A percentile compares a stretch with the other conserved stretches of the same genome.
These are phyloP conservation scores for Dipteronia sinensis DNA, from an alignment of 345 rosid species.

Conservation along the genomic window DNA sequence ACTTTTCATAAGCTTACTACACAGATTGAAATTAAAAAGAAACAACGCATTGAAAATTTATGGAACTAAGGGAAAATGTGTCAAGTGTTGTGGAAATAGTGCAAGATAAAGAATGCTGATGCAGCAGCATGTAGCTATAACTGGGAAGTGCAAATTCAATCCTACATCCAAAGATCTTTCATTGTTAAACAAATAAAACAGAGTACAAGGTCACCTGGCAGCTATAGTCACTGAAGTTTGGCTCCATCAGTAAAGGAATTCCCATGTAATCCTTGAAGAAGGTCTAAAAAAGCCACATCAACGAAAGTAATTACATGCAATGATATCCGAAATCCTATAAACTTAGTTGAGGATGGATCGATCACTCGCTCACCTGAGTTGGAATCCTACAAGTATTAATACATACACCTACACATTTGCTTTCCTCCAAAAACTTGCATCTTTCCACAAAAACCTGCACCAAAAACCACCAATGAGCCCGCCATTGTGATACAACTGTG, in stretches of 20 bases:
- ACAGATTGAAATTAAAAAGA: neutral
- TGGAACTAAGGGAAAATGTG: neutral
- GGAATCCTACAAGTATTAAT: slow-evolving; percentile 91
- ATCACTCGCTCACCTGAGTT: slow-evolving; percentile 59
- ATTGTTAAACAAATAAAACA: slow-evolving; percentile 10
- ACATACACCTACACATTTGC: slow-evolving; percentile 87
- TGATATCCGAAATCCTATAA: neutral
- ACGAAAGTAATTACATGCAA: neutral
- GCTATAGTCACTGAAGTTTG: slow-evolving; percentile 83
- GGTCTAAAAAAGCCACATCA: slow-evolving; percentile 38
- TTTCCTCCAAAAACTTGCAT: slow-evolving; percentile 92
- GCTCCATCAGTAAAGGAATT: slow-evolving; percentile 84
- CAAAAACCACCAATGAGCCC: neutral
- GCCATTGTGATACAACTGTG: neutral
- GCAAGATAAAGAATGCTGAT: neutral
- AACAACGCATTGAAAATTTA: too few species aligned
- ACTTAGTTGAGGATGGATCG: too few species aligned
- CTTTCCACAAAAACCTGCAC: slow-evolving; percentile 81
- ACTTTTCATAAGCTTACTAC: neutral
- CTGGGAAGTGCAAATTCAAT: neutral
- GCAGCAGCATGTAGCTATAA: neutral
- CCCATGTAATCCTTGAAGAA: slow-evolving; percentile 89
- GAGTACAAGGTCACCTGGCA: slow-evolving; percentile 61
- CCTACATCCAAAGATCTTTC: neutral
- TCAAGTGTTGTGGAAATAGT: too few species aligned